Base-by-base conservation (phyloP, 2,329 filamentous ascomycete genomes). In the Fusarium virguliforme region DNA sequence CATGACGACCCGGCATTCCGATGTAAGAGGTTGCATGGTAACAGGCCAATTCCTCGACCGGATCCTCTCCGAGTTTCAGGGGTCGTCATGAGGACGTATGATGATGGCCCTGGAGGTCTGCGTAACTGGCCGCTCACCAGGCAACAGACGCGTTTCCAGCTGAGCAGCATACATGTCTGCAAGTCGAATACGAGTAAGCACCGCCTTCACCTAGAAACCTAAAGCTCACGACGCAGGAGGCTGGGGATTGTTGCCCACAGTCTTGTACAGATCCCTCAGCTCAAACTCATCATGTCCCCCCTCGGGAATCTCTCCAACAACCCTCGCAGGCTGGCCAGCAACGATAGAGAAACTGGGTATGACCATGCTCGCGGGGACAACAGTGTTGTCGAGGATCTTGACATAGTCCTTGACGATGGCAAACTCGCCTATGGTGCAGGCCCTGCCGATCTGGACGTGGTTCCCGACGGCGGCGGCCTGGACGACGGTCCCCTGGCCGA, bases 361-460 rank as follows among this genome's bases (percentile, higher is more conserved):
- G 26, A 98, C 94, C 91, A 97, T 97, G 67, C 94, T 92, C 0
- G 92, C 86, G 3, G 96, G 93, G 6, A 99, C 88, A 4, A 98
- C 91, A 0, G 93, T 90, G 32, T 92, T 92, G 66, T 97, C 94
- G 72, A 98, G 83, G 41, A 99, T 90, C 79, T 92, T 92, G 53
- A 97, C 94, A 77, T 94, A 97, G 80, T 98, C 96, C 81, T 97
- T 98, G 78, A 98, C 89, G 67, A 98, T 95, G 55, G 91, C 92
- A 81, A 98, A 95, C 73, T 94, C 92, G 62, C 94, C 93, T 55
- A 99, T 86, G 1, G 92, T 91, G 69, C 91, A 93, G 57, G 90
- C 89, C 61, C 87, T 87, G 24, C 94, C 95, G 67, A 99, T 93
- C 78, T 94, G 89, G 15, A 98, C 94, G 81, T 98, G 94, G 74